Base-by-base conservation (phyloP, 2,329 filamentous ascomycete species). In the Lecanicillium sp. region DNA sequence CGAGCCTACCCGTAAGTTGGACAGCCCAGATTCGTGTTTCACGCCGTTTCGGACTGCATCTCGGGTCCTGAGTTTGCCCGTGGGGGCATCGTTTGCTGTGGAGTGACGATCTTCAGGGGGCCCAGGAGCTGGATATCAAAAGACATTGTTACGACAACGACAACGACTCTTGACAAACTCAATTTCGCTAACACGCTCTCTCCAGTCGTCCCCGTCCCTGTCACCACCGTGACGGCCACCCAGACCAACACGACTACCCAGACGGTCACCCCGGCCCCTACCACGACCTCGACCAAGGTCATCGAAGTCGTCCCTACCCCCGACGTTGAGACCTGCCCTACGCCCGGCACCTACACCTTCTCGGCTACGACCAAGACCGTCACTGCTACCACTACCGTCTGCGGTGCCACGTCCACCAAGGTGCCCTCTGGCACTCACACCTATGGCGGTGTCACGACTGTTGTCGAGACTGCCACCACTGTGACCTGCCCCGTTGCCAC, bases 301-400 rank as follows among this genome's bases (percentile, higher is more conserved):
- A 59, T 70, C 41, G 61, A 64, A 36, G 59, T 64, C 18, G 62
- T 76, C 33, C 73, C 73, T 32, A 77, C 73, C 16, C 70, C 71
- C 15, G 57, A 69, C 48, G 57, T 66, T 36, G 63, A 70, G 61
- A 63, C 64, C 36, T 81, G 71, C 70, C 64, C 76, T 38, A 80
- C 77, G 33, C 75, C 83, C 22, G 83, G 83, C 60, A 75, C 73
- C 45, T 88, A 87, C 69, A 86, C 83, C 49, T 78, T 85, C 70
- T 78, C 80, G 49, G 80, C 82, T 43, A 83, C 73, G 49, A 89
- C 83, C 45, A 55, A 85, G 48, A 80, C 76, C 44, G 64, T 88
- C 48, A 78, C 70, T 45, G 67, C 78, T 59, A 73, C 74, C 43
- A 83, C 78, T 49, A 84, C 79, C 29, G 80, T 84, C 45, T 78